These are phyloP conservation scores for Pseudogymnoascus sp. DNA, from an alignment of 2,329 filamentous ascomycete species.

Conservation along the genomic window DNA sequence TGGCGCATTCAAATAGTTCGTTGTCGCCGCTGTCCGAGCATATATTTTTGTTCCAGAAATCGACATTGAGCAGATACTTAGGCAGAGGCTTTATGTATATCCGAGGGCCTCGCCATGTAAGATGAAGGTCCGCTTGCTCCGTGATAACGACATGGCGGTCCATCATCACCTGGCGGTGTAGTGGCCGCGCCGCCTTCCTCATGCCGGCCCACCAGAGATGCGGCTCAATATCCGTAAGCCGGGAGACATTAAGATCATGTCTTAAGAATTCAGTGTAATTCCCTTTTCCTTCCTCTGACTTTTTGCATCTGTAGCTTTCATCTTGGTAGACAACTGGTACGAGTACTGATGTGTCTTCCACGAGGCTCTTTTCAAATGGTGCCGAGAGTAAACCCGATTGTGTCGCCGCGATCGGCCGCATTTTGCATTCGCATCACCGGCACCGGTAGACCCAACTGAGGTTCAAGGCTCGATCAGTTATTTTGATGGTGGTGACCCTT, in stretches of 20 bases:
- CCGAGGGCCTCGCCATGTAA: constrained; percentile 24
- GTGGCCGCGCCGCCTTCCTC: constrained; percentile 13
- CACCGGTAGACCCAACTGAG: neutral
- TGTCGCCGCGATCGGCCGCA: neutral
- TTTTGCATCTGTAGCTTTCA: neutral
- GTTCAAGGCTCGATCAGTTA: neutral
- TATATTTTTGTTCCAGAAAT: constrained; percentile 21
- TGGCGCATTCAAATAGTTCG: constrained; percentile 9
- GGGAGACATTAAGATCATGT: neutral
- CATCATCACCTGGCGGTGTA: constrained; percentile 27
- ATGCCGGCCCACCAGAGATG: constrained; percentile 14
- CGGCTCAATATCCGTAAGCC: constrained; percentile 12
- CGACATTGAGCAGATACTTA: constrained; percentile 21
- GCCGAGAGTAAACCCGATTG: neutral
- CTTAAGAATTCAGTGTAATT: neutral
- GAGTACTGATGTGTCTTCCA: neutral
- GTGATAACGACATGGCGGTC: constrained; percentile 26
- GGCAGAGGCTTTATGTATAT: constrained; percentile 31
- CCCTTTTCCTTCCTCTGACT: neutral
- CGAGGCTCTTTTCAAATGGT: neutral
- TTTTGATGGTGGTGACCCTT: neutral
- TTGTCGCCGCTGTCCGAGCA: neutral
- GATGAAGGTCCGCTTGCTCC: constrained; percentile 29
- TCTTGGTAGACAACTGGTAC: neutral
- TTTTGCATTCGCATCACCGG: neutral